Evolutionary conservation across 441 rosid genomes (phyloP).

Genomic region (Rhodomyrtus psidioides): DNA sequence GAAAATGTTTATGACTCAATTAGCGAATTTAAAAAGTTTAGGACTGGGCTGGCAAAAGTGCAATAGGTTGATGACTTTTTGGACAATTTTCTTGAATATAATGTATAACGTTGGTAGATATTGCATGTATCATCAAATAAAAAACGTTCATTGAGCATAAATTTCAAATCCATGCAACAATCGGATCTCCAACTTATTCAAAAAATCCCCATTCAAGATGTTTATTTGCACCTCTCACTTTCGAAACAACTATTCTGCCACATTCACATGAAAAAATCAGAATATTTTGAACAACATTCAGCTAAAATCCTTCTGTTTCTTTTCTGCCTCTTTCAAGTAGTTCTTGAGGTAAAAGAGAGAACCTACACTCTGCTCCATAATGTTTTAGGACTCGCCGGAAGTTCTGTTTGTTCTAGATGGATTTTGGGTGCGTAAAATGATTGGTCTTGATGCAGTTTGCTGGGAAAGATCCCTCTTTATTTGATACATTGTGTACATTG

Average conservation of each 20-base stretch:
- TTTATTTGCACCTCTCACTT: too few relatives aligned
- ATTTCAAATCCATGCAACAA: too few relatives aligned
- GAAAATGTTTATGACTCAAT: too few relatives aligned
- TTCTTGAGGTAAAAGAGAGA: not conserved
- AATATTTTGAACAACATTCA: not conserved
- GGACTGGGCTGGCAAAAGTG: too few relatives aligned
- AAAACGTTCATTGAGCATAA: too few relatives aligned
- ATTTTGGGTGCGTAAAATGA: not conserved
- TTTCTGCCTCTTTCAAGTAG: not conserved
- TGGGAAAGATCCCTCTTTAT: not conserved
- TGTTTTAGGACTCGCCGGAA: not conserved
- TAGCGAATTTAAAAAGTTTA: too few relatives aligned
- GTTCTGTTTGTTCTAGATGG: not conserved
- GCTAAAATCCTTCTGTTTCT: not conserved
- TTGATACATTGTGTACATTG: not conserved
- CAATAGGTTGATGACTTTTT: too few relatives aligned
- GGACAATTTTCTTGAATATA: too few relatives aligned
- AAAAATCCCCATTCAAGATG: too few relatives aligned
- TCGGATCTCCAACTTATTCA: too few relatives aligned
- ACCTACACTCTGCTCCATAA: not conserved
- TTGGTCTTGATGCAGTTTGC: not conserved
- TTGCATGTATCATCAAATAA: too few relatives aligned
- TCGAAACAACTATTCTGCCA: not conserved
- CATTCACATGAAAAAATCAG: not conserved
- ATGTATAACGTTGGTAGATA: too few relatives aligned